A percentile compares a stretch with the other conserved stretches of the same genome.
These are phyloP conservation scores for Rhizophora mangle DNA, from an alignment of 345 rosid genomes.

Conservation along the genomic window DNA sequence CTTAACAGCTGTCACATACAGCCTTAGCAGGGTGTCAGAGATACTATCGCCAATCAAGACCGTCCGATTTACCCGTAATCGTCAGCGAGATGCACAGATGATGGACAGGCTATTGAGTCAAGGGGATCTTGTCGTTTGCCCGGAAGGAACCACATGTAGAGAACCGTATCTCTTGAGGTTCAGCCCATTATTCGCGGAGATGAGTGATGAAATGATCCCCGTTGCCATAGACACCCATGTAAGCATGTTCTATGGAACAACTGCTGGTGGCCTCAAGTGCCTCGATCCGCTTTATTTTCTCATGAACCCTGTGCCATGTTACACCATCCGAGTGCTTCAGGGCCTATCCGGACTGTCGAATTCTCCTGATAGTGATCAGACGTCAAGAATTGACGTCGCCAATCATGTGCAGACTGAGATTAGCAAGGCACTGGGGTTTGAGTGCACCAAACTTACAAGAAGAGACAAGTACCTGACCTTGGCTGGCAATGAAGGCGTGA, in stretches of 20 bases:
- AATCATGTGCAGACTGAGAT: conserved; percentile 70
- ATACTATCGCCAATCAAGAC: conserved; percentile 36
- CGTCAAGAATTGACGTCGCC: conserved; percentile 69
- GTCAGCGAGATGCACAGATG: conserved; percentile 23
- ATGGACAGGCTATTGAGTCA: conserved; percentile 24
- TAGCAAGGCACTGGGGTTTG: conserved; percentile 71
- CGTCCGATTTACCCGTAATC: conserved; percentile 27
- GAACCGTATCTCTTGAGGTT: conserved; percentile 39
- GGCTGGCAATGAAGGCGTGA: conserved; percentile 76
- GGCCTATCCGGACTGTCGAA: conserved; percentile 54
- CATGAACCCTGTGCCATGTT: conserved; percentile 84
- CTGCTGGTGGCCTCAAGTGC: conserved; percentile 85
- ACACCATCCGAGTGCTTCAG: conserved; percentile 50
- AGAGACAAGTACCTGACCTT: conserved; percentile 82
- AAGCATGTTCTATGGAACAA: conserved; percentile 86
- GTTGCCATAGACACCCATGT: conserved; percentile 70
- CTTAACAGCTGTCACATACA: conserved; percentile 38
- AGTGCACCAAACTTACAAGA: conserved; percentile 83
- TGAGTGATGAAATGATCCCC: conserved; percentile 48
- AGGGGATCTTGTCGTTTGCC: conserved; percentile 39
- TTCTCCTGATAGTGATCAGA: conserved; percentile 46
- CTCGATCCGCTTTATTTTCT: conserved; percentile 82
- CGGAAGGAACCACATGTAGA: conserved; percentile 45
- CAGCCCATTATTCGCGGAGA: conserved; percentile 37
- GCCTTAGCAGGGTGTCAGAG: conserved; percentile 33